These are phyloP conservation scores for Blastobotrys parvus DNA, from an alignment of 805 yeast genomes.

Conservation along the genomic window DNA sequence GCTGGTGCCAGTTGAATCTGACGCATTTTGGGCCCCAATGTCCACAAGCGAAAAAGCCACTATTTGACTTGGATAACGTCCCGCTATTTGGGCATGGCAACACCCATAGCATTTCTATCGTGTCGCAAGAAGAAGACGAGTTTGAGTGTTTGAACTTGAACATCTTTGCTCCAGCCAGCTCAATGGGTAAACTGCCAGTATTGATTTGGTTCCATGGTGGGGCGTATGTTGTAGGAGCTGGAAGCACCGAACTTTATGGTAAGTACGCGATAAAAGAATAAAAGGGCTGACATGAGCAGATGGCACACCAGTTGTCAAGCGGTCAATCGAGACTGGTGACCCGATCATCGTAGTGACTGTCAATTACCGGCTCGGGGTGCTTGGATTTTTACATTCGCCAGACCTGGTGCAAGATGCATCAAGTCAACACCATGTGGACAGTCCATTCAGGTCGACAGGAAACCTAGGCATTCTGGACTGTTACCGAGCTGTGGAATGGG, in stretches of 20 bases:
- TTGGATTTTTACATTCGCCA: slow-evolving; percentile 31
- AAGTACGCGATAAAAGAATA: too few relatives aligned
- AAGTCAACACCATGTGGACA: too few relatives aligned
- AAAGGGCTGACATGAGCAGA: too few relatives aligned
- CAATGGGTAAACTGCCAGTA: slow-evolving; percentile 20
- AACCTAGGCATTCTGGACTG: slow-evolving; percentile 33
- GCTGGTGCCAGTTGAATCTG: too few relatives aligned
- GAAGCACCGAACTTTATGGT: too few relatives aligned
- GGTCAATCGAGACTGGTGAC: slow-evolving; percentile 3
- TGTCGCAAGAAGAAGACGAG: slow-evolving; percentile 23
- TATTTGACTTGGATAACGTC: too few relatives aligned
- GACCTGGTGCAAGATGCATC: too few relatives aligned
- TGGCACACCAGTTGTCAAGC: slow-evolving; percentile 22
- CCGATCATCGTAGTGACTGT: slow-evolving; percentile 25
- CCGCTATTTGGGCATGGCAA: too few relatives aligned
- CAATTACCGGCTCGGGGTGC: slow-evolving; percentile 30
- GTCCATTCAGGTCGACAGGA: too few relatives aligned
- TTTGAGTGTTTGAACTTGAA: slow-evolving; percentile 27
- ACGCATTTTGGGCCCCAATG: too few relatives aligned
- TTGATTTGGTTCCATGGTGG: slow-evolving; percentile 34
- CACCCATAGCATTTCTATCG: too few relatives aligned
- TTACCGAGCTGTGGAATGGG: slow-evolving; percentile 31
- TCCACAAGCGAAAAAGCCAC: too few relatives aligned
- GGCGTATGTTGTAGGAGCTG: slow-evolving; percentile 25
- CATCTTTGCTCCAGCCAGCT: slow-evolving; percentile 20